Percentiles rank a stretch among this genome's conserved stretches.
Conservation (phyloP, 1,284 basidiomycete species). For the Mycena citricolor region DNA sequence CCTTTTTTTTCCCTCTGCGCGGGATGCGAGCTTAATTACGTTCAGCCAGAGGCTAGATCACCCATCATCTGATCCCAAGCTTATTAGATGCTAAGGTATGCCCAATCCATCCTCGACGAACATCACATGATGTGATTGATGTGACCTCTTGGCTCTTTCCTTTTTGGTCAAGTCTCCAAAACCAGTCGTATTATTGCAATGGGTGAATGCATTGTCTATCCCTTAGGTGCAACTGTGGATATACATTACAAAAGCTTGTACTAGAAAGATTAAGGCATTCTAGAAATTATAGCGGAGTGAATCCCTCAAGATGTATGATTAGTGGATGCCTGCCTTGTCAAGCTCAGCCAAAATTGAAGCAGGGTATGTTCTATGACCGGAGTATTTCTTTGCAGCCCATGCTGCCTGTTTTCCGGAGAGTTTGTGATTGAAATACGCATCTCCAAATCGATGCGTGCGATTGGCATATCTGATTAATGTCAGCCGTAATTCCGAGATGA, state of each 20-base stretch:
- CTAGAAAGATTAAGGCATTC: neutral
- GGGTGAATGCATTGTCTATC: neutral
- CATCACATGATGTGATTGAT: conserved; percentile 9
- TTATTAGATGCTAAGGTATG: conserved; percentile 4
- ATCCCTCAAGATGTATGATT: neutral
- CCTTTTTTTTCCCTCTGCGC: too few species aligned
- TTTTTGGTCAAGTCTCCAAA: neutral
- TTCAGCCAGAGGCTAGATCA: too few species aligned
- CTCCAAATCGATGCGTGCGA: conserved; percentile 12
- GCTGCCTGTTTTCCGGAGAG: conserved; percentile 8
- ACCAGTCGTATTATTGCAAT: conserved; percentile 13
- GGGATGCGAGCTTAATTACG: too few species aligned
- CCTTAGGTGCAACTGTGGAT: conserved; percentile 3
- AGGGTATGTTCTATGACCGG: conserved; percentile 11
- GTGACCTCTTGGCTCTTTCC: conserved; percentile 15
- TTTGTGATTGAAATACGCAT: conserved; percentile 8
- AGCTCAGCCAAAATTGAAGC: conserved; percentile 9
- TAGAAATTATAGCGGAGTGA: too few species aligned
- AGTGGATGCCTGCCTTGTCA: conserved; percentile 4
- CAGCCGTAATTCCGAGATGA: too few species aligned
- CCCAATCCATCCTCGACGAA: conserved; percentile 13
- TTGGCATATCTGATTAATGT: conserved; percentile 16
- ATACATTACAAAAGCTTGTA: conserved; percentile 3
- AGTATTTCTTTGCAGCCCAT: conserved; percentile 16
- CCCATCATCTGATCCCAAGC: too few species aligned